Evolutionary conservation across 306 rosid genomes (phyloP).

Genomic region (Cyclanthera cordifolia): DNA sequence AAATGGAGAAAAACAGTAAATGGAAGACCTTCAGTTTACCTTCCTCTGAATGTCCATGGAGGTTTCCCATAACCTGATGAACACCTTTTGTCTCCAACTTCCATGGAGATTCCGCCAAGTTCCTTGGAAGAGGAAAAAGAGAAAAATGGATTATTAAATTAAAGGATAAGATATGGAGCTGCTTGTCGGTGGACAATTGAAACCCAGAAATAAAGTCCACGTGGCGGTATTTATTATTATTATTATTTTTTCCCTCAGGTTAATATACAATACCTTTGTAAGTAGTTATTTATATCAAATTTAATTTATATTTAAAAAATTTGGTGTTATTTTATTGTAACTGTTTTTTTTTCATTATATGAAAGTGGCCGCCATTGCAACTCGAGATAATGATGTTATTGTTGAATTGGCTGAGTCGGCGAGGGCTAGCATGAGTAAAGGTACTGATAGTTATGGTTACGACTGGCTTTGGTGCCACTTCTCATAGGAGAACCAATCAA

Average conservation of each 20-base stretch:
- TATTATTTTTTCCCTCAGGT: too few species aligned
- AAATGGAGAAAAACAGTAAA: neutral
- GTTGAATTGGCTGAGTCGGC: conserved; percentile 50
- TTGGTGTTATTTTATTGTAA: too few species aligned
- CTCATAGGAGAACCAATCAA: conserved; percentile 57
- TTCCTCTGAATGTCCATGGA: conserved; percentile 84
- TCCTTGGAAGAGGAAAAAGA: neutral
- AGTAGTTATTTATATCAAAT: too few species aligned
- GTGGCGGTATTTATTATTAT: conserved; percentile 1
- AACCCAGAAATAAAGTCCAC: neutral
- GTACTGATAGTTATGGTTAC: conserved; percentile 12
- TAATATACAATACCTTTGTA: too few species aligned
- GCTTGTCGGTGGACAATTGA: neutral
- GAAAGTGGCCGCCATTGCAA: conserved; percentile 45
- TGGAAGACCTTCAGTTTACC: conserved; percentile 16
- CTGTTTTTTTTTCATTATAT: too few species aligned
- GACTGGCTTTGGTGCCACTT: conserved; percentile 36
- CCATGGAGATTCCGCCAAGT: conserved; percentile 26
- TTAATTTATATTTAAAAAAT: too few species aligned
- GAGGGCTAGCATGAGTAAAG: neutral
- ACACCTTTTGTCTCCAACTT: conserved; percentile 25
- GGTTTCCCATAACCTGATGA: conserved; percentile 64
- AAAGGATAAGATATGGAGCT: neutral
- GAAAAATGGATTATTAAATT: neutral
- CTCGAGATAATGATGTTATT: conserved; percentile 24